Evolutionary conservation across 1,284 basidiomycete genomes (phyloP).

Genomic region (Melampsora allii-populina): DNA sequence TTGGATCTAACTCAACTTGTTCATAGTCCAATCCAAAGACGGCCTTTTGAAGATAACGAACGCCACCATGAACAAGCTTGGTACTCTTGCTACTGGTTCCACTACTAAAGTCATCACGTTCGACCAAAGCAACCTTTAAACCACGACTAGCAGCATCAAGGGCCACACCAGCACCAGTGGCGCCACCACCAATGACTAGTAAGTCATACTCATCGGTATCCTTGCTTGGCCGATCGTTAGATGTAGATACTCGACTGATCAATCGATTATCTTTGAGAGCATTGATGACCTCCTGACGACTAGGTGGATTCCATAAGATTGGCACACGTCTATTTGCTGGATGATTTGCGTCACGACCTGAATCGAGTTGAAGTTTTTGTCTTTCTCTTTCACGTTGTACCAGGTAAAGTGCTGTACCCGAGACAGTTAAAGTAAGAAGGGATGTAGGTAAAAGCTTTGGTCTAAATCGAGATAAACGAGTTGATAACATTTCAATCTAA

Average conservation of each 20-base stretch:
- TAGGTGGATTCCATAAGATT: slow-evolving; percentile 70
- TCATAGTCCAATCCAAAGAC: slow-evolving; percentile 91
- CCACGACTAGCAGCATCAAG: slow-evolving; percentile 90
- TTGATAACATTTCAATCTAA: background rate
- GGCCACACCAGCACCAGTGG: slow-evolving; percentile 89
- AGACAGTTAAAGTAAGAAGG: slow-evolving; percentile 8
- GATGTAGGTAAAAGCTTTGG: background rate
- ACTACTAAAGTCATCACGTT: slow-evolving; percentile 85
- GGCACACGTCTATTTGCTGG: slow-evolving; percentile 40
- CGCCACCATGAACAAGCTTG: slow-evolving; percentile 96
- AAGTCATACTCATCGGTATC: slow-evolving; percentile 57
- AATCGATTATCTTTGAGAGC: slow-evolving; percentile 55
- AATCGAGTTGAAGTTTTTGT: slow-evolving; percentile 32
- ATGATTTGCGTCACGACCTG: slow-evolving; percentile 15
- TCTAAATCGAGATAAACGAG: background rate
- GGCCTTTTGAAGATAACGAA: slow-evolving; percentile 94
- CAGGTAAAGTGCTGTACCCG: background rate
- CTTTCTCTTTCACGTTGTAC: background rate
- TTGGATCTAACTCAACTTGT: slow-evolving; percentile 50
- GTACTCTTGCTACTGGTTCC: slow-evolving; percentile 96
- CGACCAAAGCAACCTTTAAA: slow-evolving; percentile 86
- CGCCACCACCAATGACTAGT: slow-evolving; percentile 82
- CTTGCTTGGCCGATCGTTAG: background rate
- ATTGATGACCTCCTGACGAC: slow-evolving; percentile 63
- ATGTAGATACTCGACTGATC: slow-evolving; percentile 10